Conservation (phyloP, 352 stramenopile species). For the Phytophthora pistaciae region DNA sequence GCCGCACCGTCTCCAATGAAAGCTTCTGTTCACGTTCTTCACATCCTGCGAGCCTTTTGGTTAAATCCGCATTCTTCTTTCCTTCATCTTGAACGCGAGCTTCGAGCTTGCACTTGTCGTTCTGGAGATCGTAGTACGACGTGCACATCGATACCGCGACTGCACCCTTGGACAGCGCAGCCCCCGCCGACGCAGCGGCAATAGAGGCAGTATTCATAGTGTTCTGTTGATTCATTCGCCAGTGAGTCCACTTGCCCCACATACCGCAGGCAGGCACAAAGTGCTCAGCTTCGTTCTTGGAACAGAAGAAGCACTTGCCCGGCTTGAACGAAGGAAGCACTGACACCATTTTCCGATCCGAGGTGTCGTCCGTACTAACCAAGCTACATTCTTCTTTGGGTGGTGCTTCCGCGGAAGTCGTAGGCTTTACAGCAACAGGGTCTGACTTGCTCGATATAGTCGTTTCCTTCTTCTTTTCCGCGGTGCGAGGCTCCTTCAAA, state of each 20-base stretch:
- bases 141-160: constrained; percentile 76
- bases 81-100: constrained; percentile 43
- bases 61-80: constrained; percentile 36
- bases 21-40: constrained; percentile 35
- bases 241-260: constrained; percentile 89
- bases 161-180: constrained; percentile 42
- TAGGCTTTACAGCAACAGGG: not conserved
- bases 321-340: constrained; percentile 82
- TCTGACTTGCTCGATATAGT: not conserved
- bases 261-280: constrained; percentile 83
- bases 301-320: constrained; percentile 89
- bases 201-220: constrained; percentile 36
- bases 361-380: not conserved
- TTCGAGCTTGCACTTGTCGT: constrained; percentile 68
- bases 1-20: constrained; percentile 35
- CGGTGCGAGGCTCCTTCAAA: not conserved
- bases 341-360: constrained; percentile 64
- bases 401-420: not conserved
- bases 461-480: constrained; percentile 1
- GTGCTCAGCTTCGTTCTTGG: constrained; percentile 84
- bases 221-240: constrained; percentile 84
- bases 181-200: constrained; percentile 17
- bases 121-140: constrained; percentile 87
- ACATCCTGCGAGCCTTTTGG: constrained; percentile 29
- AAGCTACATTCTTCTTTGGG: not conserved